These are phyloP conservation scores for Austroboletus niveus DNA, from an alignment of 1,284 basidiomycete species.

Conservation along the genomic window DNA sequence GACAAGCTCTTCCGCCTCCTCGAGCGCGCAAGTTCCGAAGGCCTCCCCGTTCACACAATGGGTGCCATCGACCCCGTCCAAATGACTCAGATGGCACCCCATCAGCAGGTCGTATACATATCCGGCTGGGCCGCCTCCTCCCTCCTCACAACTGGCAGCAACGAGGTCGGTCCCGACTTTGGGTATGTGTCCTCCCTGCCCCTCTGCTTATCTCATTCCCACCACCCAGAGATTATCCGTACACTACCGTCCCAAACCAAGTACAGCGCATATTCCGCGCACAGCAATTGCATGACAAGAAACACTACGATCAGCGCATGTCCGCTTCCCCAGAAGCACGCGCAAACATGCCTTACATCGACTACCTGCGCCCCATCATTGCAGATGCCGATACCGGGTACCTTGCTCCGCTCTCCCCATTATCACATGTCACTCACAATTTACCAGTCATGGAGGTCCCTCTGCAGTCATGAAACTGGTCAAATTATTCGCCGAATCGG, in stretches of 20 bases:
- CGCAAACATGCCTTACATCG: slow-evolving; percentile 71
- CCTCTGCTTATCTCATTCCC: slow-evolving; percentile 2
- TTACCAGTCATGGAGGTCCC: slow-evolving; percentile 78
- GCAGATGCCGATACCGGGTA: slow-evolving; percentile 95
- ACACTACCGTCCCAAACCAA: slow-evolving; percentile 92
- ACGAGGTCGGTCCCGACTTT: slow-evolving; percentile 97
- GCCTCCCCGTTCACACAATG: slow-evolving; percentile 79
- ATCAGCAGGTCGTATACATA: slow-evolving; percentile 94
- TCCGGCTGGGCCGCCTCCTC: slow-evolving; percentile 93
- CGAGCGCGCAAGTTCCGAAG: slow-evolving; percentile 59
- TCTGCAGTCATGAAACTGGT: slow-evolving; percentile 97
- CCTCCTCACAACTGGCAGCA: slow-evolving; percentile 84
- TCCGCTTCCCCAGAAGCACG: slow-evolving; percentile 61
- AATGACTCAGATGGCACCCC: slow-evolving; percentile 95
- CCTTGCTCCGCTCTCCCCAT: slow-evolving; percentile 10
- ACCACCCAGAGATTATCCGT: slow-evolving; percentile 77
- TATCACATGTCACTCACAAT: slow-evolving; percentile 8
- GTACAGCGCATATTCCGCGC: slow-evolving; percentile 85
- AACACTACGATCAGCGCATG: slow-evolving; percentile 84
- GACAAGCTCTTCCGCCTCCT: slow-evolving; percentile 80
- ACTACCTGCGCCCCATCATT: slow-evolving; percentile 91
- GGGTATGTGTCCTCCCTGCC: slow-evolving; percentile 54
- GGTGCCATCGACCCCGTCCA: slow-evolving; percentile 91
- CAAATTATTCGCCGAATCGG: slow-evolving; percentile 92
- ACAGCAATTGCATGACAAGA: slow-evolving; percentile 84